A percentile compares a stretch with the other conserved stretches of the same genome.
Conservation (phyloP, 1,284 basidiomycete species). For the Cutaneotrichosporon cutaneum region DNA sequence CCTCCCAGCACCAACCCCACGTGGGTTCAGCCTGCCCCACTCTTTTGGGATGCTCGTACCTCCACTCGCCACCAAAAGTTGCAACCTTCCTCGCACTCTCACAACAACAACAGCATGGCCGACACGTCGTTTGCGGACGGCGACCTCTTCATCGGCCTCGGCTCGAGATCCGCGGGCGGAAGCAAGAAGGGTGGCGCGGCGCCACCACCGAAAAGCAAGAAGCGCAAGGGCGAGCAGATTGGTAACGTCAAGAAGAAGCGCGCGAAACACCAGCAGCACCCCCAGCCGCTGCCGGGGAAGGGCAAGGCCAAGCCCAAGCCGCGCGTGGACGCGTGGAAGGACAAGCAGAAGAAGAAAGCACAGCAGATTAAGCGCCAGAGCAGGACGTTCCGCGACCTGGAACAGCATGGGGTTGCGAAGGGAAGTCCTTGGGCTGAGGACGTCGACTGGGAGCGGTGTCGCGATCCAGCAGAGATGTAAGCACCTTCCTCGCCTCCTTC, state of each 20-base stretch:
- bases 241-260: constrained; percentile 2
- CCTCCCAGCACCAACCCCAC: neutral
- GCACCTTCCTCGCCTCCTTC: constrained; percentile 29
- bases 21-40: neutral
- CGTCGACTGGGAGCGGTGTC: constrained; percentile 75
- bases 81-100: neutral
- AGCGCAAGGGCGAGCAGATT: constrained; percentile 12
- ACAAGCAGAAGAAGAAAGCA: neutral
- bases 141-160: constrained; percentile 26
- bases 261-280: neutral
- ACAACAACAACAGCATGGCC: constrained; percentile 2
- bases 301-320: neutral
- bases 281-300: neutral
- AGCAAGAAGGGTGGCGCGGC: neutral
- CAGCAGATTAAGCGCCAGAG: neutral
- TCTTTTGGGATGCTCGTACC: neutral
- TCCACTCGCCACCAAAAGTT: constrained; percentile 11
- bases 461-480: constrained; percentile 77
- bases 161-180: neutral
- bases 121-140: constrained; percentile 10
- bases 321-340: neutral
- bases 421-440: constrained; percentile 72
- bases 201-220: constrained; percentile 5
- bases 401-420: neutral
- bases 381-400: neutral